phyloP scores from a whole-genome alignment of 2,329 filamentous ascomycete genomes.

The Penicillium palitans region DNA sequence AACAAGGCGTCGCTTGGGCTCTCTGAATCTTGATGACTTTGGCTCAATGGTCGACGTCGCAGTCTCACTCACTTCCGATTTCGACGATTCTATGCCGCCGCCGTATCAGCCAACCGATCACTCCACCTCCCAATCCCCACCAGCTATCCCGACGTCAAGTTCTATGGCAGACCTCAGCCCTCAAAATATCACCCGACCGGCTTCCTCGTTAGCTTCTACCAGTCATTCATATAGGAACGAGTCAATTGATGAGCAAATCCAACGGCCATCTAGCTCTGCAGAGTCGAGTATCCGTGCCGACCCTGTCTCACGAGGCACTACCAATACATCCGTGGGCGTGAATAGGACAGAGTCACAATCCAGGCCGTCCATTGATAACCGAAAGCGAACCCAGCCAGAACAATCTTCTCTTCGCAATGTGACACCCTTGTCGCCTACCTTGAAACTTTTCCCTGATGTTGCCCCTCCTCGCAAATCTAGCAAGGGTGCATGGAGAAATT shows the following conservation, averaged over 20 bases:
- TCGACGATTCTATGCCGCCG: constrained; percentile 26
- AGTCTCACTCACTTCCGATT: constrained; percentile 29
- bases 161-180: constrained; percentile 7
- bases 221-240: constrained; percentile 8
- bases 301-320: background rate
- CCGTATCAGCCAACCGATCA: constrained; percentile 18
- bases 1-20: constrained; percentile 25
- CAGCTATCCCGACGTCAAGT: constrained; percentile 4
- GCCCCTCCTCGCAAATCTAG: constrained; percentile 35
- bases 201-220: constrained; percentile 12
- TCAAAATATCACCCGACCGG: background rate
- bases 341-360: background rate
- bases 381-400: constrained; percentile 8
- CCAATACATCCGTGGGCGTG: background rate
- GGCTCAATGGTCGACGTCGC: constrained; percentile 36
- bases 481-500: constrained; percentile 28
- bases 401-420: constrained; percentile 13
- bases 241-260: constrained; percentile 12
- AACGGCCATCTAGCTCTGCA: constrained; percentile 12
- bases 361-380: constrained; percentile 4
- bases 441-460: constrained; percentile 39
- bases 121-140: constrained; percentile 4
- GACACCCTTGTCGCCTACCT: constrained; percentile 19
- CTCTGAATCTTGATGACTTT: constrained; percentile 36
- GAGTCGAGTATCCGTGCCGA: constrained; percentile 6